Evolutionary conservation across 495 filamentous ascomycete genomes (phyloP).

Genomic region (Neurospora sp.): DNA sequence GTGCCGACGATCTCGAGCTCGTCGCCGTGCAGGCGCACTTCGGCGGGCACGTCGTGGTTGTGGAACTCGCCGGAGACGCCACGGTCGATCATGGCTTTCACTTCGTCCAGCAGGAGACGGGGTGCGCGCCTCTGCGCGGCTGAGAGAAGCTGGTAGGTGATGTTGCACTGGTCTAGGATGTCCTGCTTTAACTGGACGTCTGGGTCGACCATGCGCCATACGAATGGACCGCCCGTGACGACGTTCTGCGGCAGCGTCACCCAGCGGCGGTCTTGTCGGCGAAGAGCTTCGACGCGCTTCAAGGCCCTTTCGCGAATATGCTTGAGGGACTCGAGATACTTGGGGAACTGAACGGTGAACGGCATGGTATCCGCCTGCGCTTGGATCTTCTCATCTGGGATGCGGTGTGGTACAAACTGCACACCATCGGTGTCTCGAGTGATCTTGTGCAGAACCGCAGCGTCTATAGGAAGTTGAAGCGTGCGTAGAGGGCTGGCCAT

Average conservation of each 20-base stretch:
- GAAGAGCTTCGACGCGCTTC: not conserved
- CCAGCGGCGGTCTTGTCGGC: not conserved
- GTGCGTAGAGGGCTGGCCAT: constrained; percentile 18
- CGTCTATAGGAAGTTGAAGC: constrained; percentile 18
- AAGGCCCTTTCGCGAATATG: constrained; percentile 1
- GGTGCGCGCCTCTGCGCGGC: not conserved
- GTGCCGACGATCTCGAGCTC: not conserved
- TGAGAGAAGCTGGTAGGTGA: constrained; percentile 3
- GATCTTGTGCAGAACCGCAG: not conserved
- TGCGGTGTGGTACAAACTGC: constrained; percentile 8
- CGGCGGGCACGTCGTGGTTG: not conserved
- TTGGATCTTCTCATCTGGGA: constrained; percentile 1
- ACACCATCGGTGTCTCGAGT: not conserved
- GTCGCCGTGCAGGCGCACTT: not conserved
- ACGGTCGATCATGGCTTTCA: not conserved
- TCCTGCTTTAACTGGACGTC: constrained; percentile 4
- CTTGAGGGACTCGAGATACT: not conserved
- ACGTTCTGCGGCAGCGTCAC: constrained; percentile 10
- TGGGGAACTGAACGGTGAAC: constrained; percentile 2
- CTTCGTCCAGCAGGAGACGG: constrained; percentile 1
- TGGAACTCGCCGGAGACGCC: not conserved
- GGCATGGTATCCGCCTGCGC: constrained; percentile 12
- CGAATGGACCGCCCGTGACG: constrained; percentile 7
- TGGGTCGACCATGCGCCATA: constrained; percentile 6
- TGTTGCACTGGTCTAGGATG: constrained; percentile 2